These are phyloP conservation scores for Hyphopichia wangnamkhiaoensis DNA, from an alignment of 1,139 yeast species.

Conservation along the genomic window DNA sequence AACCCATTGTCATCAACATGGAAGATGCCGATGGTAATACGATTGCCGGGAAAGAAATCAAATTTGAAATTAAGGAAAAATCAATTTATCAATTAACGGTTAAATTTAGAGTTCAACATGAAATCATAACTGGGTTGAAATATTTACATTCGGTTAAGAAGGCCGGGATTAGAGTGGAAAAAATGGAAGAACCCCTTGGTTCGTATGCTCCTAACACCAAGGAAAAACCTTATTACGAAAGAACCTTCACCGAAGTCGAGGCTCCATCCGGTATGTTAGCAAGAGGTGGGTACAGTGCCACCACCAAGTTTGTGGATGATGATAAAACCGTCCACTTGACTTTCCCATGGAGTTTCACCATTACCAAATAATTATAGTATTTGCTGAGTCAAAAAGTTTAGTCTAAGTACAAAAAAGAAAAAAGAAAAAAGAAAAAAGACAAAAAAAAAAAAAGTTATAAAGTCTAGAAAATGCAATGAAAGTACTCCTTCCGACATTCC, in stretches of 20 bases:
- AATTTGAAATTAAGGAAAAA: conserved; percentile 76
- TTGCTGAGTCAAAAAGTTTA: no score
- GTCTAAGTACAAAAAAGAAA: no score
- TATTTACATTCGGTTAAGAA: conserved; percentile 85
- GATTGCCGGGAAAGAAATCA: conserved; percentile 52
- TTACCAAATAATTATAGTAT: conserved; percentile 64
- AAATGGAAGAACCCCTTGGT: conserved; percentile 85
- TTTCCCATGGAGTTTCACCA: conserved; percentile 85
- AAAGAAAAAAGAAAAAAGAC: background rate
- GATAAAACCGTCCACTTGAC: conserved; percentile 75
- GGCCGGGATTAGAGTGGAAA: conserved; percentile 85
- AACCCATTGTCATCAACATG: conserved; percentile 64
- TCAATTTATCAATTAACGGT: conserved; percentile 72
- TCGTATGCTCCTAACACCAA: conserved; percentile 88
- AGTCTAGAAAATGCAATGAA: no score
- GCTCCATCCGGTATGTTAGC: conserved; percentile 92
- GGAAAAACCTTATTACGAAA: conserved; percentile 80
- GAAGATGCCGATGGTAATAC: conserved; percentile 56
- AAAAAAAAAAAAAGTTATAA: background rate
- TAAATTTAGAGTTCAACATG: conserved; percentile 85
- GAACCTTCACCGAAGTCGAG: conserved; percentile 77
- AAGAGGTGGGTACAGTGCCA: conserved; percentile 81
- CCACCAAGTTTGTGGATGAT: conserved; percentile 84
- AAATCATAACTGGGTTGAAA: conserved; percentile 86
- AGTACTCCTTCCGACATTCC: no score